Evolutionary conservation across 1,284 basidiomycete species (phyloP), one percentile per base, ranked within the genome.

Genomic region (Fomitopsis schrenkii): DNA sequence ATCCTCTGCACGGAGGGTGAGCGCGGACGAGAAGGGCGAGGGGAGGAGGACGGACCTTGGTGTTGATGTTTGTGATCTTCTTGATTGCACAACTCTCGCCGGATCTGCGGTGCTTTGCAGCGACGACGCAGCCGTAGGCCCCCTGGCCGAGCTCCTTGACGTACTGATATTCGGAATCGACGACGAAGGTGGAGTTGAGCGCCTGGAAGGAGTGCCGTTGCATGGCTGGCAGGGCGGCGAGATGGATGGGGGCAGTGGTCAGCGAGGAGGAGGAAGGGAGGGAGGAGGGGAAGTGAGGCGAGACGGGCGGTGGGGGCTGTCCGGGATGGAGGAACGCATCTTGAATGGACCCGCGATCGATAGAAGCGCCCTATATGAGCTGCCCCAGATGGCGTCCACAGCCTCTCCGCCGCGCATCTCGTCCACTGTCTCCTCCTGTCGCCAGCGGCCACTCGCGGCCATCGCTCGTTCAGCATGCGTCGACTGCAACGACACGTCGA

Each of bases 51-150:
- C 77, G 55, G 64, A 86, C 91, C 84, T 98, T 98, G 58, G 93
- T 95, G 75, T 97, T 97, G 72, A 98, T 95, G 73, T 97, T 97
- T 60, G 95, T 97, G 73, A 98, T 97, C 82, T 96, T 96, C 82
- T 96, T 96, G 78, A 96, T 94, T 68, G 95, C 96, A 68, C 94
- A 92, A 33, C 93, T 93, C 74, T 96, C 94, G 40, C 91, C 91
- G 5, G 92, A 90, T 67, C 88, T 80, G 66, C 88, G 87, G 75
- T 96, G 92, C 64, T 88, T 86, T 0, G 94, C 94, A 45, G 93
- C 87, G 55, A 95, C 90, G 66, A 96, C 94, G 70, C 93, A 95
- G 33, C 95, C 95, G 74, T 97, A 96, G 28, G 94, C 94, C 68
- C 93, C 95, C 76, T 95, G 95, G 38, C 94, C 95, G 60, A 97